phyloP scores from a whole-genome alignment of 371 early-diverging fungal species.

The Dichotomocladium elegans region DNA sequence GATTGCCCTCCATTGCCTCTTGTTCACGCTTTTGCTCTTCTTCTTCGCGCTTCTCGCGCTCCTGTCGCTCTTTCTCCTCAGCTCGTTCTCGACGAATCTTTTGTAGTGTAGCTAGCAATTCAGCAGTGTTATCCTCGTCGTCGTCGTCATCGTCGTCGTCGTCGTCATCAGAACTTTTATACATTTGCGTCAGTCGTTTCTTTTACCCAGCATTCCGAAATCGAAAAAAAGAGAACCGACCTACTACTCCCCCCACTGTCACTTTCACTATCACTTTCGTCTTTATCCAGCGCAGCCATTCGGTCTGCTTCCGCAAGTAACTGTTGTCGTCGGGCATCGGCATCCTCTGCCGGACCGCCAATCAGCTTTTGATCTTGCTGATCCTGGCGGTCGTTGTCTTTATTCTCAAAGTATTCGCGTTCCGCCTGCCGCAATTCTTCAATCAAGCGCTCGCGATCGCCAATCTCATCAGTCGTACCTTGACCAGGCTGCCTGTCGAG shows the following conservation, averaged over 20 bases:
- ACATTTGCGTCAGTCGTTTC: too few species aligned
- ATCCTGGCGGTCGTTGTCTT: constrained; percentile 23
- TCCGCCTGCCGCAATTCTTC: constrained; percentile 69
- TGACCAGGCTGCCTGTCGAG: constrained; percentile 73
- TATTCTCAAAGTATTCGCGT: constrained; percentile 56
- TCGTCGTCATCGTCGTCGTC: constrained; percentile 58
- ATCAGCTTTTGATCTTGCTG: constrained; percentile 5
- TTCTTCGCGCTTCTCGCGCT: constrained; percentile 57
- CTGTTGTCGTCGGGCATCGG: constrained; percentile 26
- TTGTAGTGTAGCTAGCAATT: constrained; percentile 86
- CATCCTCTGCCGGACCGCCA: constrained; percentile 20
- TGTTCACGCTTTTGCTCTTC: constrained; percentile 52
- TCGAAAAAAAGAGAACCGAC: background rate
- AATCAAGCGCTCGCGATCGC: constrained; percentile 58
- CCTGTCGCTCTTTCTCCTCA: constrained; percentile 86
- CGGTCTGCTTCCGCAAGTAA: constrained; percentile 37
- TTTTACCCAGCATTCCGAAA: background rate
- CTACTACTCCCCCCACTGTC: constrained; percentile 36
- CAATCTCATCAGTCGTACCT: constrained; percentile 66
- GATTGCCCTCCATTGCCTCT: constrained; percentile 77
- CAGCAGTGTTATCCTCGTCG: constrained; percentile 93
- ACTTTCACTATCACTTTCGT: constrained; percentile 62
- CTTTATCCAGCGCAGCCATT: constrained; percentile 55
- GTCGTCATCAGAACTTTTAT: constrained; percentile 3
- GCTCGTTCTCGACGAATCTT: constrained; percentile 94